Base-by-base conservation (phyloP, 1,284 basidiomycete species). In the Sporisorium scitamineum region DNA sequence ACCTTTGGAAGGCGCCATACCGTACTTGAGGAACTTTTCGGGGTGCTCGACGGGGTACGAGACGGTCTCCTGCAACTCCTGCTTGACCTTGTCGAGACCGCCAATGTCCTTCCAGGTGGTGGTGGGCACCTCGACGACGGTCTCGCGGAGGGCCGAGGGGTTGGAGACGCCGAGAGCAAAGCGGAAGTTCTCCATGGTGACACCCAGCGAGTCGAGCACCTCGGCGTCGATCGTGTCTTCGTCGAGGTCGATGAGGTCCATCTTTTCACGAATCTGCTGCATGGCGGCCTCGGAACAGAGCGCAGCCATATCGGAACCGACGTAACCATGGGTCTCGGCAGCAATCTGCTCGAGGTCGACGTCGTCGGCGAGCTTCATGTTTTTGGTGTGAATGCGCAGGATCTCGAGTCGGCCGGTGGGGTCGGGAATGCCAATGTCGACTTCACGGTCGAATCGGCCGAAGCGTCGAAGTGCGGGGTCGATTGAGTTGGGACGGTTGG, bases 1-100 rank as follows among this genome's bases (percentile, higher is more conserved):
- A 90, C 95, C 97, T 89, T 98, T 98, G 42, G 94, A 97, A 5
- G 97, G 96, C 42, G 94, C 94, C 94, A 99, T 97, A 78, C 97
- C 97, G 84, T 99, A 99, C 89, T 99, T 99, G 92, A 98, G 90
- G 94, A 99, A 99, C 89, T 98, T 98, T 87, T 99, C 97, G 73
- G 97, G 97, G 86, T 99, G 97, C 88, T 99, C 97, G 87, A 99
- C 96, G 60, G 97, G 97, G 89, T 98, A 99, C 85, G 97, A 95
- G 0, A 99, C 96, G 11, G 97, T 99, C 88, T 99, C 97, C 87
- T 99, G 97, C 52, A 99, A 89, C 88, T 99, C 96, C 87, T 91
- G 91, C 89, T 99, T 99, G 92, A 99, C 96, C 88, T 98, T 98
- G 74, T 97, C 96, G 87, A 99, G 91, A 88, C 97, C 96, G 90